Base-by-base conservation (phyloP, 2,329 filamentous ascomycete genomes). In the Davidsoniella neocaledoniae region DNA sequence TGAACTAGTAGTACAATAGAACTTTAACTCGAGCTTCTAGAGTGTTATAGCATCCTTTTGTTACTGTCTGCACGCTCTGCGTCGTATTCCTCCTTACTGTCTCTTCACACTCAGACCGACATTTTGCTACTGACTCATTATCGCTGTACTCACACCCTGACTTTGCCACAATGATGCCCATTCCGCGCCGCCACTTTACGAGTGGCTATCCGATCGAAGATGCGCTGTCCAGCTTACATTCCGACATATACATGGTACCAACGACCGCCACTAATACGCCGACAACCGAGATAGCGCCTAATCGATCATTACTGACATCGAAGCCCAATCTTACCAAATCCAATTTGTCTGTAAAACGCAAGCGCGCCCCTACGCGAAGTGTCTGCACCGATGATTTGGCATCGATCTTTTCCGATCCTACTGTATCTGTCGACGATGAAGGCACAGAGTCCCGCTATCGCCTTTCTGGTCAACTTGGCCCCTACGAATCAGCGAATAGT, bases 381-480 rank as follows among this genome's bases (percentile, higher is more conserved):
- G 17, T 19, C n/a, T n/a, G 29, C 42, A 39, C 39, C 33, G n/a
- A 39, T 33, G 23, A 41, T 23, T 33, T 39, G 9, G 38, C 38
- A 33, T 43, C 36, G 41, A 8, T 36, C 25, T 42, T 36, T 17
- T 45, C 26, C 21, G 48, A 36, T 16, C 23, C 45, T 7, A 10
- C 2, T 5, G 9, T 38, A 9, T 17, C 38, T 17, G 41, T 48
- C 14, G 50, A 52, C 14, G 33, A 46, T 12, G 33, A 46, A 19
- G 19, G 6, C 17, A 37, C 44, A 16, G 46, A 49, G 21, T 46
- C 57, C 48, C 60, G 62, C 46, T 72, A 72, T 50, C 64, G 64
- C 0, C 58, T 71, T 4, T 68, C 67, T 2, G 68, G 68, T 6
- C 67, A 70, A 54, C 67, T 70, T 44, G 25, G 17, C 19, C 19